These are phyloP conservation scores for Mucor plumbeus DNA, from an alignment of 371 early-diverging fungal genomes.

Conservation along the genomic window DNA sequence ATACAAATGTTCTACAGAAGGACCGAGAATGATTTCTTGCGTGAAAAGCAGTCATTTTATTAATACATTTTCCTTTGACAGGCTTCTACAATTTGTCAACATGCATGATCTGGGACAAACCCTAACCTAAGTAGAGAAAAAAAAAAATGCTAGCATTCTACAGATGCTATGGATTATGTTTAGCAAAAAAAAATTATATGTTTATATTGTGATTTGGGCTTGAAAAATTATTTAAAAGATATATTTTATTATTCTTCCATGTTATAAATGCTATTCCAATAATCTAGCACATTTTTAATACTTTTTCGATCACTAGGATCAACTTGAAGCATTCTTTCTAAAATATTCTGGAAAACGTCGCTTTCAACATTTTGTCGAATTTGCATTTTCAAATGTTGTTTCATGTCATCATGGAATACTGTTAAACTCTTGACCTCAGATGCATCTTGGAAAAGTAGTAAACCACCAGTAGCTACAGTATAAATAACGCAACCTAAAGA, in stretches of 20 bases:
- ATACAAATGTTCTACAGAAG: slow-evolving; percentile 10
- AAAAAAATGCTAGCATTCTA: too few species aligned
- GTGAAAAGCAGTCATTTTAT: slow-evolving; percentile 8
- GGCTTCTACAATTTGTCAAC: neutral
- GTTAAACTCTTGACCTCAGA: slow-evolving; percentile 12
- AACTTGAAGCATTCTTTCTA: slow-evolving; percentile 20
- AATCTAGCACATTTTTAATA: slow-evolving; percentile 5
- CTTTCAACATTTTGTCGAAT: slow-evolving; percentile 20
- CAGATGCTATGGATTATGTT: too few species aligned
- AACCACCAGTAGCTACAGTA: slow-evolving; percentile 15
- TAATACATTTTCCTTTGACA: neutral
- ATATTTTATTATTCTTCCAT: slow-evolving; percentile 8
- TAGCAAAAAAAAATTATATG: too few species aligned
- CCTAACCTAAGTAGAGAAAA: too few species aligned
- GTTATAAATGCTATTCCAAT: slow-evolving; percentile 22
- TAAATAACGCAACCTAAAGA: slow-evolving; percentile 30
- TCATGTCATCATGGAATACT: slow-evolving; percentile 8
- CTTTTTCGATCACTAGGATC: slow-evolving; percentile 21
- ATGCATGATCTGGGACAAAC: neutral
- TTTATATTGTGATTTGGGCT: too few species aligned
- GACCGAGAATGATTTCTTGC: slow-evolving; percentile 17
- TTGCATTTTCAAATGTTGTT: slow-evolving; percentile 8
- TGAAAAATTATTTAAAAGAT: neutral
- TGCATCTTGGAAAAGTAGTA: slow-evolving; percentile 9
- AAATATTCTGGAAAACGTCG: neutral